Percentiles rank a stretch among this genome's conserved stretches.
These are phyloP conservation scores for Penicillium riverlandense DNA, from an alignment of 495 filamentous ascomycete species.

Conservation along the genomic window DNA sequence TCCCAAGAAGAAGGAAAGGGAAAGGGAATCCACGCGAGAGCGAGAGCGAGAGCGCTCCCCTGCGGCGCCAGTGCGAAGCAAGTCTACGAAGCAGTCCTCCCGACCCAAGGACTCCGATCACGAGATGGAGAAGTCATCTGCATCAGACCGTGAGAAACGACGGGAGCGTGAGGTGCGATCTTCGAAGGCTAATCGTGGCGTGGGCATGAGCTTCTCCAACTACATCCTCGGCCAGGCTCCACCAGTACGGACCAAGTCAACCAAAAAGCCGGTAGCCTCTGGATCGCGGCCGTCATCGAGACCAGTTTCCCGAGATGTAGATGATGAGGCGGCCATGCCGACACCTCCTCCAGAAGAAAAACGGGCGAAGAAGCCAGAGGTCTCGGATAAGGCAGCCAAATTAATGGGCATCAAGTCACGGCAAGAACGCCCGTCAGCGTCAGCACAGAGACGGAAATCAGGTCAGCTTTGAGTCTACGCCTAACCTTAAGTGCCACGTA, in stretches of 20 bases:
- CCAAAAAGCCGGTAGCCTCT: conserved; percentile 29
- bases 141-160: conserved; percentile 48
- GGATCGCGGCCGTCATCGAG: conserved; percentile 25
- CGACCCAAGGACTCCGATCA: conserved; percentile 35
- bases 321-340: conserved; percentile 37
- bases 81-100: conserved; percentile 31
- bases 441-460: conserved; percentile 29
- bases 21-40: conserved; percentile 10
- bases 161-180: conserved; percentile 26
- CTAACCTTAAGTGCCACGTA: background rate
- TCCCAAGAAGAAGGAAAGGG: conserved; percentile 18
- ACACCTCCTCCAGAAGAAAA: conserved; percentile 48
- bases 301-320: conserved; percentile 39
- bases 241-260: conserved; percentile 43
- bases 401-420: conserved; percentile 47
- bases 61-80: conserved; percentile 38
- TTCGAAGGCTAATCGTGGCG: conserved; percentile 37
- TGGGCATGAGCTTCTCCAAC: conserved; percentile 41
- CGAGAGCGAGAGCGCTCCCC: conserved; percentile 9
- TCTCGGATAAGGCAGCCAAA: conserved; percentile 51
- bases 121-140: conserved; percentile 46
- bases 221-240: conserved; percentile 45
- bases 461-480: conserved; percentile 17
- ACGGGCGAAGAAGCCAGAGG: conserved; percentile 39
- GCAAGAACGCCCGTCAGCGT: conserved; percentile 26